These are phyloP conservation scores for Powellomyces hirtus DNA, from an alignment of 192 early-diverging fungal species.

Conservation along the genomic window DNA sequence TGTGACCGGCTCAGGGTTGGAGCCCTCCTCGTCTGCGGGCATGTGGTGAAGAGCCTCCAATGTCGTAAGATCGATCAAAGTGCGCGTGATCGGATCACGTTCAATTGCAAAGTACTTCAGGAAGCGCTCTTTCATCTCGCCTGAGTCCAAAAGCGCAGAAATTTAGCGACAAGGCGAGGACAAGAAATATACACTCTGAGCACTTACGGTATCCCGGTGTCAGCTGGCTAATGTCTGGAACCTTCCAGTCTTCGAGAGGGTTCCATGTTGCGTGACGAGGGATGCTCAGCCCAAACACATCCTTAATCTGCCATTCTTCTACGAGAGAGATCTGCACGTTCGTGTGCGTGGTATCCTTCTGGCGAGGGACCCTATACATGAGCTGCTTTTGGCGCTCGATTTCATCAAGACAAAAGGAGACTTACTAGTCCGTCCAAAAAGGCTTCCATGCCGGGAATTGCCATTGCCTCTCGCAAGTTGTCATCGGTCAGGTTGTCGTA, in stretches of 20 bases:
- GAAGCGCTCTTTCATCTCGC: neutral
- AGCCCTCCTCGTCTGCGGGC: neutral
- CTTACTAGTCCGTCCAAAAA: neutral
- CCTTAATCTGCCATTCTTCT: constrained; percentile 3
- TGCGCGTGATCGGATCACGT: neutral
- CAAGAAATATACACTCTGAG: neutral
- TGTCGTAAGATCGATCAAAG: neutral
- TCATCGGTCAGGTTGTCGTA: neutral
- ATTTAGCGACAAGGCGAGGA: neutral
- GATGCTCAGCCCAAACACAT: neutral
- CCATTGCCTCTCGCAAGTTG: neutral
- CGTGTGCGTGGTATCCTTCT: neutral
- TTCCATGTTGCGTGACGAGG: neutral
- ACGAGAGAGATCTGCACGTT: constrained; percentile 6
- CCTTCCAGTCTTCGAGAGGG: neutral
- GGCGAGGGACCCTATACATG: neutral
- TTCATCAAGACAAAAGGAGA: neutral
- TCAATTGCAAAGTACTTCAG: neutral
- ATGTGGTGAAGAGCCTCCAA: neutral
- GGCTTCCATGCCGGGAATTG: constrained; percentile 3
- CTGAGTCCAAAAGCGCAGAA: neutral
- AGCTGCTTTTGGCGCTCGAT: neutral
- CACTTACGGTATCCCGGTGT: constrained; percentile 3
- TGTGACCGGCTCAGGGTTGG: neutral
- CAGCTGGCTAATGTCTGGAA: constrained; percentile 4